Conservation (phyloP, 2,329 filamentous ascomycete species). For the Claviceps spartinae region DNA sequence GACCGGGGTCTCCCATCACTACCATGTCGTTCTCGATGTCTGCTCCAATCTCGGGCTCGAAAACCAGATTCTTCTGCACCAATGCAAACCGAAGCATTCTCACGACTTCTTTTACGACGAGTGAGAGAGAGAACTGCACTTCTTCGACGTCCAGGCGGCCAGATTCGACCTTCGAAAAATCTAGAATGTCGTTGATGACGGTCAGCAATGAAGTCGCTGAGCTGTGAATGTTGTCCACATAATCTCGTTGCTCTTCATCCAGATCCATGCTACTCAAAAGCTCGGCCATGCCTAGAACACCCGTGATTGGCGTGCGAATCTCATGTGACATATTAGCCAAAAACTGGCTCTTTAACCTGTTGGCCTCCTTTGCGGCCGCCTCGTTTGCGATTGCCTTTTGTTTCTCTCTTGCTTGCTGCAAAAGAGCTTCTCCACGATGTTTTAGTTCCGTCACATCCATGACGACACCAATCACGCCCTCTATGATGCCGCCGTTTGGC, state of each 20-base stretch:
- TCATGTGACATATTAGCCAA: slow-evolving; percentile 74
- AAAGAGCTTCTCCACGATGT: slow-evolving; percentile 47
- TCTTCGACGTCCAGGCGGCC: slow-evolving; percentile 67
- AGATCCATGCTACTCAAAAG: slow-evolving; percentile 55
- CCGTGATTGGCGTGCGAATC: slow-evolving; percentile 65
- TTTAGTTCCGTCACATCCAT: slow-evolving; percentile 68
- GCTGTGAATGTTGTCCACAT: slow-evolving; percentile 63
- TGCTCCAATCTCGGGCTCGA: slow-evolving; percentile 49
- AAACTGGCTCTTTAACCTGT: slow-evolving; percentile 67
- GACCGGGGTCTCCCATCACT: slow-evolving; percentile 75
- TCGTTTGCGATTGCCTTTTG: slow-evolving; percentile 59
- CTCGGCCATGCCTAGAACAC: slow-evolving; percentile 70
- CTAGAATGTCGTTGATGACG: slow-evolving; percentile 82
- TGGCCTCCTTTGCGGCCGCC: slow-evolving; percentile 67
- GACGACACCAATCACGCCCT: slow-evolving; percentile 65
- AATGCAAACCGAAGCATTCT: slow-evolving; percentile 84
- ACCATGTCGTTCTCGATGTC: slow-evolving; percentile 55
- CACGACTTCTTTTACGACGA: slow-evolving; percentile 64
- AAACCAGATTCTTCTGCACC: slow-evolving; percentile 62
- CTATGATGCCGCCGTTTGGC: slow-evolving; percentile 35
- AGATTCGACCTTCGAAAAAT: slow-evolving; percentile 78
- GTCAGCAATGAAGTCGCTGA: slow-evolving; percentile 72
- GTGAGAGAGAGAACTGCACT: slow-evolving; percentile 62
- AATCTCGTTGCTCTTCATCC: slow-evolving; percentile 58
- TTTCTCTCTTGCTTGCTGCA: slow-evolving; percentile 55